Percentiles rank a stretch among this genome's conserved stretches.
Conservation (phyloP, 225 moss, liverwort and hornwort species). For the Asterella californica region DNA sequence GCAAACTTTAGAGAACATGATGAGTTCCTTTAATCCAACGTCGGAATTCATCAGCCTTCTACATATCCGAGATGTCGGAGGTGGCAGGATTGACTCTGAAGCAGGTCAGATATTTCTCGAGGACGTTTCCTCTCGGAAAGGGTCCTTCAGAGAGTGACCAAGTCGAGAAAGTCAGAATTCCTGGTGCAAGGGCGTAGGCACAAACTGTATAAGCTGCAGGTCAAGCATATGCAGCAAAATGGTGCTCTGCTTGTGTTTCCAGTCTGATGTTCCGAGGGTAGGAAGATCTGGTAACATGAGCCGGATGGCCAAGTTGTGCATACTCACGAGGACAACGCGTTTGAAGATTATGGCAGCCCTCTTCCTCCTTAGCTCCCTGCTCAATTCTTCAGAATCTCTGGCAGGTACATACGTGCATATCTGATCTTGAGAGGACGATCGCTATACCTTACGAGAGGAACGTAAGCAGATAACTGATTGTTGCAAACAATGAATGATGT, state of each 20-base stretch:
- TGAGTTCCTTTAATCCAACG: neutral
- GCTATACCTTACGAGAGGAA: neutral
- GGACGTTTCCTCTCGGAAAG: neutral
- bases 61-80: neutral
- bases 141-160: neutral
- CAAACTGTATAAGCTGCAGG: neutral
- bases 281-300: too few species aligned
- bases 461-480: neutral
- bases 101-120: neutral
- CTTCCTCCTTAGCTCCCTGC: neutral
- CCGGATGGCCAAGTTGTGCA: neutral
- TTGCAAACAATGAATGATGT: neutral
- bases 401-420: neutral
- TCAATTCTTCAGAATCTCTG: neutral
- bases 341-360: neutral
- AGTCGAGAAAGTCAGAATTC: neutral
- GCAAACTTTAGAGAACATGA: neutral
- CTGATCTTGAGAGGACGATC: neutral
- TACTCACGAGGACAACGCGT: neutral
- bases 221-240: neutral
- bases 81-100: neutral
- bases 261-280: neutral
- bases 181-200: neutral
- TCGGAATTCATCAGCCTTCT: neutral
- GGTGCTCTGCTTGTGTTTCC: neutral